Conservation (phyloP, 768 basidiomycete species). For the Suillus decipiens region DNA sequence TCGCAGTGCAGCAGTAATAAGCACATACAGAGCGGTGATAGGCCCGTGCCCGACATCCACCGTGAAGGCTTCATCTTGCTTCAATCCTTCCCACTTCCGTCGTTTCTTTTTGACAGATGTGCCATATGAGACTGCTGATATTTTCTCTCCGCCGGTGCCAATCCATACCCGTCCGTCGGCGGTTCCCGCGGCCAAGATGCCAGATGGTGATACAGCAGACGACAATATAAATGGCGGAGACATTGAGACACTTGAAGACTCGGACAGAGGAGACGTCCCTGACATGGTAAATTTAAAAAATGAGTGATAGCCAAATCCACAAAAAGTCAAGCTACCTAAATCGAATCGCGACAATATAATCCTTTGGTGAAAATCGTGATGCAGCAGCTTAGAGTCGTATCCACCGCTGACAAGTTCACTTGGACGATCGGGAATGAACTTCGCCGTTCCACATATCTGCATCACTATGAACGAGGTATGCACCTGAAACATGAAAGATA, state of each 20-base stretch:
- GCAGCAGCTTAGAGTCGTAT: constrained; percentile 68
- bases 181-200: constrained; percentile 67
- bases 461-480: constrained; percentile 7
- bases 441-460: constrained; percentile 71
- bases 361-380: constrained; percentile 64
- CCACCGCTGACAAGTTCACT: constrained; percentile 77
- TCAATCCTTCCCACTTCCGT: constrained; percentile 73
- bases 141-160: constrained; percentile 68
- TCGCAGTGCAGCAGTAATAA: not conserved
- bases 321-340: constrained; percentile 45
- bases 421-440: constrained; percentile 71
- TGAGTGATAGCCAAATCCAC: not conserved
- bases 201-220: constrained; percentile 56
- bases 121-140: constrained; percentile 16
- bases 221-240: constrained; percentile 66
- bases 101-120: constrained; percentile 41
- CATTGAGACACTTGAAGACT: constrained; percentile 52
- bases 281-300: not conserved
- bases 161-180: constrained; percentile 77
- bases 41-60: constrained; percentile 70
- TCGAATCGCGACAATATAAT: constrained; percentile 58
- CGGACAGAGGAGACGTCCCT: constrained; percentile 37
- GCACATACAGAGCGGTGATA: constrained; percentile 59
- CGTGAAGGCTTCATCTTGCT: constrained; percentile 44
- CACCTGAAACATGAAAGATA: not conserved